Percentiles rank a stretch among this genome's conserved stretches.
phyloP scores from a whole-genome alignment of 106 monocot species.

The Allium cepa region DNA sequence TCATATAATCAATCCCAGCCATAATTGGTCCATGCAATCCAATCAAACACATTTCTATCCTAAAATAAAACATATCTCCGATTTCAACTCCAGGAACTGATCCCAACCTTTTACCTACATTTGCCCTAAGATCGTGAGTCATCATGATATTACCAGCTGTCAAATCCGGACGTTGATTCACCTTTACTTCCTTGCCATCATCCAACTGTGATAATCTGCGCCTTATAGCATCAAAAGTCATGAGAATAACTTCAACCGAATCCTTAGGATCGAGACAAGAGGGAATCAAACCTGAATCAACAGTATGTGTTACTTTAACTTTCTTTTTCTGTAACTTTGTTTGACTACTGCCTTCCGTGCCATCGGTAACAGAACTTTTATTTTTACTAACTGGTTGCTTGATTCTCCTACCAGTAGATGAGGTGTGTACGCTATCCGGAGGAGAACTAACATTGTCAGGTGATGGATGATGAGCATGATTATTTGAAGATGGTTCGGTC shows the following conservation, averaged over 20 bases:
- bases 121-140: conserved; percentile 35
- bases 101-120: conserved; percentile 25
- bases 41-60: conserved; percentile 54
- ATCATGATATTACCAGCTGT: conserved; percentile 44
- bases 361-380: conserved; percentile 18
- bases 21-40: conserved; percentile 63
- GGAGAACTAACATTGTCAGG: background rate
- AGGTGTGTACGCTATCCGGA: background rate
- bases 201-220: conserved; percentile 49
- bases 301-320: conserved; percentile 4
- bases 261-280: conserved; percentile 31
- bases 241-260: conserved; percentile 39
- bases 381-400: conserved; percentile 4
- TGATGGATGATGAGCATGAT: background rate
- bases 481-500: background rate
- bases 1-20: conserved; percentile 74
- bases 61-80: conserved; percentile 53
- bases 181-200: conserved; percentile 28
- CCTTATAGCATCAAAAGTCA: conserved; percentile 56
- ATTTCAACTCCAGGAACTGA: conserved; percentile 4
- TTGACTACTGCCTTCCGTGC: conserved; percentile 2
- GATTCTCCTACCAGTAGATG: conserved; percentile 16
- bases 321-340: conserved; percentile 11
- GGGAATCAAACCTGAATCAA: conserved; percentile 21
- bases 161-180: conserved; percentile 27